Evolutionary conservation across 2,329 filamentous ascomycete species (phyloP), one percentile per base, ranked within the genome.

Genomic region (Colletotrichum sp.): DNA sequence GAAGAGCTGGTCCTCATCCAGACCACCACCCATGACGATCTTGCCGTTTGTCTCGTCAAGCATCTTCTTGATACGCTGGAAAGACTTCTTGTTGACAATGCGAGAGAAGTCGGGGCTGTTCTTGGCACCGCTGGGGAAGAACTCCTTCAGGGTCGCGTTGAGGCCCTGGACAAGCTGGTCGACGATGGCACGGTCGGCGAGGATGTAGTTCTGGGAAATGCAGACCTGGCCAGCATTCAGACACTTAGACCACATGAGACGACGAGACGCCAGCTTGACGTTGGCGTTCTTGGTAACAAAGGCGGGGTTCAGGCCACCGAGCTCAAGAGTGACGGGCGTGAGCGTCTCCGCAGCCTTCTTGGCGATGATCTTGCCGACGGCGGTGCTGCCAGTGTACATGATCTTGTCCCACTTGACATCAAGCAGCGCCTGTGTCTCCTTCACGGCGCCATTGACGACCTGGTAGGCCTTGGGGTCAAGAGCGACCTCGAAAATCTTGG

Each of bases 381-480:
- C 87, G 68, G 90, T 90, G 80, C 92, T 93, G 70, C 97, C 97
- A 1, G 97, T 99, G 87, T 98, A 99, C 88, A 97, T 96, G 81
- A 99, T 97, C 90, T 98, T 98, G 87, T 97, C 96, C 94, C 96
- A 99, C 84, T 96, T 96, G 87, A 96, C 92, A 73, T 96, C 92
- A 38, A 99, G 90, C 60, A 98, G 87, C 15, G 92, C 93, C 61
- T 94, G 95, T 6, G 94, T 96, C 88, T 98, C 95, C 6, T 93
- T 89, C 24, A 98, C 86, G 32, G 88, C 93, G 76, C 97, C 97
- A 83, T 98, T 97, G 79, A 98, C 88, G 74, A 95, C 91, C 43
- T 88, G 87, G 85, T 95, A 98, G 79, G 93, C 93, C 18, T 92
- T 91, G 3, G 92, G 91, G 83, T 98, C 97, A 69, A 99, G 92